Evolutionary conservation across 305 asterid genomes (phyloP).

Genomic region (Lippia alba): DNA sequence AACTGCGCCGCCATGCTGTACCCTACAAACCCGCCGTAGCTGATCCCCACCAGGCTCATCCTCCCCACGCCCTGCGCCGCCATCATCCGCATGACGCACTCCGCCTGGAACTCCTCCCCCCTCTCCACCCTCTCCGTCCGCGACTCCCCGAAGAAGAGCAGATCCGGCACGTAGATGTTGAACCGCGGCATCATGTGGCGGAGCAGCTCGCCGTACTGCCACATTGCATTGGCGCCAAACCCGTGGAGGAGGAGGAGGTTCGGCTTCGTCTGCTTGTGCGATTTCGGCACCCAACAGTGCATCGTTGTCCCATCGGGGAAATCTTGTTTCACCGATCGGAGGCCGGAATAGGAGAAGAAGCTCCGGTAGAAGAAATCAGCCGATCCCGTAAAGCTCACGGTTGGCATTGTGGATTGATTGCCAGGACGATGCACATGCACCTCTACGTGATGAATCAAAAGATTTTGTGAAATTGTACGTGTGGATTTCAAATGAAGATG

Average conservation of each 20-base stretch:
- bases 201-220: constrained; percentile 91
- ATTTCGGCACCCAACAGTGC: constrained; percentile 90
- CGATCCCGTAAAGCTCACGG: constrained; percentile 83
- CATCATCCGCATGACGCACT: constrained; percentile 75
- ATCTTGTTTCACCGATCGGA: constrained; percentile 62
- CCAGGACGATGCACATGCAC: neutral
- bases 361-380: constrained; percentile 74
- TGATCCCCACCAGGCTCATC: constrained; percentile 80
- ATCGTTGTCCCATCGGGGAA: constrained; percentile 70
- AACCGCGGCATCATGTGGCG: constrained; percentile 73
- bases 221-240: constrained; percentile 96
- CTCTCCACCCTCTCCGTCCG: constrained; percentile 66
- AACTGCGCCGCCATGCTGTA: constrained; percentile 81
- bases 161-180: constrained; percentile 90
- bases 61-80: constrained; percentile 53
- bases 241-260: constrained; percentile 85
- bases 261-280: constrained; percentile 51
- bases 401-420: constrained; percentile 44
- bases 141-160: constrained; percentile 80
- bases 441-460: neutral
- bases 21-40: constrained; percentile 88
- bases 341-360: constrained; percentile 79
- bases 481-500: neutral
- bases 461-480: neutral
- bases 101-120: constrained; percentile 82